These are phyloP conservation scores for Stylonectria norvegica DNA, from an alignment of 2,329 filamentous ascomycete species.

Conservation along the genomic window DNA sequence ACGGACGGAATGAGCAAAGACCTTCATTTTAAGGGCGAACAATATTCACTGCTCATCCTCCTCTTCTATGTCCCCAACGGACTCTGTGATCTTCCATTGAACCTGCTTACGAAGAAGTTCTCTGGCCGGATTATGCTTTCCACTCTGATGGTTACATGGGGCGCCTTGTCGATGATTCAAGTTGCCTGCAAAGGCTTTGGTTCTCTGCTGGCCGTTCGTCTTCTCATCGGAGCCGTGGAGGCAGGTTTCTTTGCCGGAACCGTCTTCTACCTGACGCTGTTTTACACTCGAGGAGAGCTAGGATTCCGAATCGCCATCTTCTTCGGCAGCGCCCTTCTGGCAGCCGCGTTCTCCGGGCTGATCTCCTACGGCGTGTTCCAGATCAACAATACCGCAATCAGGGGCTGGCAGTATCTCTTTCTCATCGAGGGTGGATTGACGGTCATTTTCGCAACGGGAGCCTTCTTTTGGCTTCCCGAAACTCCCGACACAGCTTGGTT, in stretches of 20 bases:
- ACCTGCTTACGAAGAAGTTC: constrained; percentile 45
- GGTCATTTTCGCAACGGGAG: constrained; percentile 14
- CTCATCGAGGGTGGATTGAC: constrained; percentile 57
- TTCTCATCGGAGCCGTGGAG: constrained; percentile 41
- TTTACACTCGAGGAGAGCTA: constrained; percentile 62
- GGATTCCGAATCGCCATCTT: constrained; percentile 56
- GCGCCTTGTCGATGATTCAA: constrained; percentile 41
- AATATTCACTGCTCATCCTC: constrained; percentile 44
- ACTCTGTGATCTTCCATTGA: constrained; percentile 47
- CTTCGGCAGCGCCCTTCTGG: constrained; percentile 59
- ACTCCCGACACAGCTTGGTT: constrained; percentile 41
- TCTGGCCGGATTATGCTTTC: constrained; percentile 33
- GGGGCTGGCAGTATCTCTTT: constrained; percentile 63
- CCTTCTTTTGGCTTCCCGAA: constrained; percentile 23
- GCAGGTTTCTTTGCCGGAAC: constrained; percentile 49
- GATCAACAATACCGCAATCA: constrained; percentile 44
- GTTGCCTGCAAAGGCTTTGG: constrained; percentile 44
- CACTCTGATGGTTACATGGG: constrained; percentile 43
- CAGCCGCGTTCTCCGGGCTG: constrained; percentile 62
- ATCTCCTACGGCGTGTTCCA: constrained; percentile 59
- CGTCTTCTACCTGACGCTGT: constrained; percentile 43
- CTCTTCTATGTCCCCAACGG: constrained; percentile 51
- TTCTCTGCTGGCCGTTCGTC: constrained; percentile 42
- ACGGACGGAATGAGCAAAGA: constrained; percentile 43
- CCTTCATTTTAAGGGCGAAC: constrained; percentile 38